Evolutionary conservation across 306 rosid species (phyloP).

Genomic region (Prunus mume): DNA sequence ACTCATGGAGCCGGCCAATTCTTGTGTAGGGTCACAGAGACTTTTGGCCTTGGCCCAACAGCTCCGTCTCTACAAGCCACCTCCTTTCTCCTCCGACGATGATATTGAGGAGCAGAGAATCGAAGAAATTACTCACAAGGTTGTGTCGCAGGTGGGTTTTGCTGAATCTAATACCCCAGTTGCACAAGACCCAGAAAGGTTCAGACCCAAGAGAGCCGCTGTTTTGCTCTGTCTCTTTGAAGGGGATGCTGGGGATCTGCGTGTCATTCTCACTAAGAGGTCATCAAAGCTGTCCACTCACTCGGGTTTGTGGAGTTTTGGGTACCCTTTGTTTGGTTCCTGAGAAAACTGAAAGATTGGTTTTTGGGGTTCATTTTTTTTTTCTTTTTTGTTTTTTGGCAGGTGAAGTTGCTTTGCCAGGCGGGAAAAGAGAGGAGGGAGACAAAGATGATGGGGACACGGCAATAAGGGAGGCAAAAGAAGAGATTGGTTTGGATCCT

Average conservation of each 20-base stretch:
- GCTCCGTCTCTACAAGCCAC: conserved; percentile 82
- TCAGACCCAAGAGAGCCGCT: conserved; percentile 76
- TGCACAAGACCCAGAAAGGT: conserved; percentile 39
- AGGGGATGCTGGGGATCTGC: conserved; percentile 78
- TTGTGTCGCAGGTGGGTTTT: conserved; percentile 79
- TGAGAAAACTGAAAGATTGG: conserved; percentile 3
- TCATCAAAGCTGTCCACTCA: conserved; percentile 72
- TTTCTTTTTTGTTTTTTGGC: conserved; percentile 16
- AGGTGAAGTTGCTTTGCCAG: conserved; percentile 96
- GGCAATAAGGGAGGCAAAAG: conserved; percentile 85
- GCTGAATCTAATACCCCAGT: conserved; percentile 68
- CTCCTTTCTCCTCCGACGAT: conserved; percentile 50
- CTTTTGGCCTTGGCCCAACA: conserved; percentile 67
- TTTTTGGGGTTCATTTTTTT: not conserved
- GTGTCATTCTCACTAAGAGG: conserved; percentile 87
- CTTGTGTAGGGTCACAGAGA: conserved; percentile 35
- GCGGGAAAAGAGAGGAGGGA: conserved; percentile 91
- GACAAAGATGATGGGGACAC: conserved; percentile 87
- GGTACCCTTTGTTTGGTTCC: conserved; percentile 1
- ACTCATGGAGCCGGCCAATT: conserved; percentile 51
- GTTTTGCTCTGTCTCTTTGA: conserved; percentile 89
- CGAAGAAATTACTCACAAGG: conserved; percentile 63
- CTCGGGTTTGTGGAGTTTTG: conserved; percentile 56
- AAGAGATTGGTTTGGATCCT: conserved; percentile 94
- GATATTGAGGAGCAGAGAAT: conserved; percentile 51